Evolutionary conservation across 1,284 basidiomycete species (phyloP).

Genomic region (Polyporus tsugae): DNA sequence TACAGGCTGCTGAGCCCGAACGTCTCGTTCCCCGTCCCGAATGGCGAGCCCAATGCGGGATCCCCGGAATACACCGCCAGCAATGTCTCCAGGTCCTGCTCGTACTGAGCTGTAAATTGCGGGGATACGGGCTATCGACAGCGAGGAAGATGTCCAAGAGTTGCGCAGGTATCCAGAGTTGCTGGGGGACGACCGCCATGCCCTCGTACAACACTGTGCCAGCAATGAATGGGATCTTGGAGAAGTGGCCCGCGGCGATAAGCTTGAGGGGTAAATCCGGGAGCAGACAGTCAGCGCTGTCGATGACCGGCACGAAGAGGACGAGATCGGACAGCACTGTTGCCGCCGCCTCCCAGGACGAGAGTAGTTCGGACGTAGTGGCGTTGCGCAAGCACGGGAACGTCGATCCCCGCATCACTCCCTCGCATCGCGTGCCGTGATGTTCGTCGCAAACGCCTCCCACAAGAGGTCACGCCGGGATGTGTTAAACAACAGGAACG

Average conservation of each 20-base stretch:
- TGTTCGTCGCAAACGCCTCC: constrained; percentile 21
- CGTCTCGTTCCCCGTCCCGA: constrained; percentile 57
- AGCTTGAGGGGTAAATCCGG: constrained; percentile 31
- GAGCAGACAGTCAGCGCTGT: constrained; percentile 23
- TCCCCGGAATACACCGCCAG: constrained; percentile 57
- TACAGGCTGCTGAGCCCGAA: constrained; percentile 54
- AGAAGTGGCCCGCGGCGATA: constrained; percentile 25
- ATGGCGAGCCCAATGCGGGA: constrained; percentile 58
- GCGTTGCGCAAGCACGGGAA: constrained; percentile 19
- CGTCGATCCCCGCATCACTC: background rate
- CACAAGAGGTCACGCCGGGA: constrained; percentile 21
- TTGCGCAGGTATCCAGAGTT: no score
- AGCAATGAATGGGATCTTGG: constrained; percentile 32
- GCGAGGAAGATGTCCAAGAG: no score
- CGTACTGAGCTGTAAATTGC: constrained; percentile 41
- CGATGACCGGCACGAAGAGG: constrained; percentile 29
- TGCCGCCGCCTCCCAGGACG: constrained; percentile 10
- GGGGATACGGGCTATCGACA: constrained; percentile 35
- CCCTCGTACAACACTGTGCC: constrained; percentile 38
- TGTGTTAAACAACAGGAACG: constrained; percentile 20
- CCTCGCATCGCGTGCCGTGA: constrained; percentile 23
- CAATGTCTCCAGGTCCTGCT: constrained; percentile 40
- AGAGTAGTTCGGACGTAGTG: constrained; percentile 10
- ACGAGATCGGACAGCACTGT: constrained; percentile 13
- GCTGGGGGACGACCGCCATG: constrained; percentile 47